These are phyloP conservation scores for Pyrenophora seminiperda DNA, from an alignment of 2,329 filamentous ascomycete species.

Conservation along the genomic window DNA sequence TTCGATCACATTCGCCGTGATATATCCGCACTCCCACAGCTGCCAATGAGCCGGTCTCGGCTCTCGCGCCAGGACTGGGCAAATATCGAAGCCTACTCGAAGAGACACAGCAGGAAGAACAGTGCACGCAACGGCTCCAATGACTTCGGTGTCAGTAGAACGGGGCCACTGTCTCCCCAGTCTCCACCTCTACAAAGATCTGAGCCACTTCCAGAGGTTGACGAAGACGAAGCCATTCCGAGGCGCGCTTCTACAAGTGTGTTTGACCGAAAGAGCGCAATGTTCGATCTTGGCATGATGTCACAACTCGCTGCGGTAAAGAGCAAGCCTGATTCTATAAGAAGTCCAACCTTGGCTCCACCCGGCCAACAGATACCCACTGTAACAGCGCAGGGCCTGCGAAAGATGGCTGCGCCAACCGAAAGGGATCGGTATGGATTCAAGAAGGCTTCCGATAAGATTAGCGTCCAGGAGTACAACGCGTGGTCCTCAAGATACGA, in stretches of 20 bases:
- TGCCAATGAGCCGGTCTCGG: slow-evolving; percentile 37
- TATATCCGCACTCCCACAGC: slow-evolving; percentile 36
- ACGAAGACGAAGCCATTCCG: slow-evolving; percentile 42
- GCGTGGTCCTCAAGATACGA: slow-evolving; percentile 78
- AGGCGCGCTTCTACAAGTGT: slow-evolving; percentile 45
- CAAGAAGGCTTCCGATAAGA: slow-evolving; percentile 81
- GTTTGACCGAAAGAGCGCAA: slow-evolving; percentile 40
- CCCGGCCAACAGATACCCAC: slow-evolving; percentile 6
- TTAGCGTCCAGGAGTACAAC: slow-evolving; percentile 78
- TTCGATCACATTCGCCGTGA: slow-evolving; percentile 40
- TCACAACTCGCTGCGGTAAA: slow-evolving; percentile 15
- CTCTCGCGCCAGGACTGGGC: slow-evolving; percentile 45
- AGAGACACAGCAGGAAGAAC: slow-evolving; percentile 31
- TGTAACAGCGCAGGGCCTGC: slow-evolving; percentile 17
- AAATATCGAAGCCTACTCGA: slow-evolving; percentile 41
- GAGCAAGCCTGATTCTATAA: slow-evolving; percentile 10
- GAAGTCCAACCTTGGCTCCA: not conserved
- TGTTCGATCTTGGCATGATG: slow-evolving; percentile 35
- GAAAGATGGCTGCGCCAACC: slow-evolving; percentile 32
- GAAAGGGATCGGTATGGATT: slow-evolving; percentile 87
- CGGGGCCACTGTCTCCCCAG: slow-evolving; percentile 27
- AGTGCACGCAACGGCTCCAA: slow-evolving; percentile 26
- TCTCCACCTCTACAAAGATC: slow-evolving; percentile 33
- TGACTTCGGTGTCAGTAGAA: slow-evolving; percentile 17
- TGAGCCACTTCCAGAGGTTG: slow-evolving; percentile 40